Conservation (phyloP, 2,329 filamentous ascomycete species). For the Lecanosticta acicola region DNA sequence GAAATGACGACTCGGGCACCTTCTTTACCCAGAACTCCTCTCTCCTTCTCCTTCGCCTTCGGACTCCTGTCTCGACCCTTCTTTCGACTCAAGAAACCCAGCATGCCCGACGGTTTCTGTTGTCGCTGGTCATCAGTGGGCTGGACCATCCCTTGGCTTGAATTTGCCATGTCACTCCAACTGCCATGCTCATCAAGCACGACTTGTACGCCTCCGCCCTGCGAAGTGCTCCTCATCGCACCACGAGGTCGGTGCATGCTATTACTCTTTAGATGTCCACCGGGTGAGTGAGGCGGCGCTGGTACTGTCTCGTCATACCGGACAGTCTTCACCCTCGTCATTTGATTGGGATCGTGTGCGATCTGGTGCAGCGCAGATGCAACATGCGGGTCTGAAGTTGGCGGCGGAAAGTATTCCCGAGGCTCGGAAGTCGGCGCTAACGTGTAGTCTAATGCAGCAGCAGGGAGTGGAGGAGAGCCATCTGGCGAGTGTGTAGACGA, state of each 20-base stretch:
- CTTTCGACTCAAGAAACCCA: slow-evolving; percentile 83
- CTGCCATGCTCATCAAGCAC: slow-evolving; percentile 83
- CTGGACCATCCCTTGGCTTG: slow-evolving; percentile 64
- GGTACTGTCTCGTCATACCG: slow-evolving; percentile 26
- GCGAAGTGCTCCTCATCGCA: slow-evolving; percentile 65
- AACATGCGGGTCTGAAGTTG: slow-evolving; percentile 12
- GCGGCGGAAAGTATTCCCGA: slow-evolving; percentile 25
- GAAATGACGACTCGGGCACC: slow-evolving; percentile 62
- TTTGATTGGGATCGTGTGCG: slow-evolving; percentile 8
- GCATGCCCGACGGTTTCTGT: slow-evolving; percentile 66
- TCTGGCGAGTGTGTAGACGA: slow-evolving; percentile 45
- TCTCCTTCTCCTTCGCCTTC: slow-evolving; percentile 72
- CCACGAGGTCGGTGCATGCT: slow-evolving; percentile 45
- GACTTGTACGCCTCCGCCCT: slow-evolving; percentile 81
- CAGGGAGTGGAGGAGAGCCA: slow-evolving; percentile 42
- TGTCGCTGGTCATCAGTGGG: slow-evolving; percentile 45
- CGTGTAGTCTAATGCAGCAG: slow-evolving; percentile 17
- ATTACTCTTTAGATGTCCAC: slow-evolving; percentile 3
- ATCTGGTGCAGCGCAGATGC: slow-evolving; percentile 1
- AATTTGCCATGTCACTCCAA: slow-evolving; percentile 85
- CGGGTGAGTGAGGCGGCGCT: slow-evolving; percentile 12
- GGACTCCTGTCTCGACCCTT: slow-evolving; percentile 87
- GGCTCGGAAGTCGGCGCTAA: slow-evolving; percentile 14
- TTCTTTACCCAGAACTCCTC: slow-evolving; percentile 90
- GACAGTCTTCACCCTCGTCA: slow-evolving; percentile 21